These are phyloP conservation scores for Gossypium turneri DNA, from an alignment of 345 rosid genomes.

Conservation along the genomic window DNA sequence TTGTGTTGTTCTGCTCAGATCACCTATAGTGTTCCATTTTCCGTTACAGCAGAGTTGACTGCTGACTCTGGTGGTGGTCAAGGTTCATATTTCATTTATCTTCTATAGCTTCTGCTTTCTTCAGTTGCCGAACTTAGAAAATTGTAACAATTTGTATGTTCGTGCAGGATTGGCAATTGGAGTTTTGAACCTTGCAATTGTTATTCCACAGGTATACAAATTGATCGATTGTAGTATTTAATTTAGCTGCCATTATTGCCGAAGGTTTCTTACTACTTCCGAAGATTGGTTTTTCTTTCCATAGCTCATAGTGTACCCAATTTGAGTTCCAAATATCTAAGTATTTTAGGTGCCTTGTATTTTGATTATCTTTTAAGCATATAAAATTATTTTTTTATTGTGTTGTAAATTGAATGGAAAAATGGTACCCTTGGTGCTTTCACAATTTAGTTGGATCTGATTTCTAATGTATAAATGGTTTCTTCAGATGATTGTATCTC, in stretches of 20 bases:
- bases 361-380: background rate
- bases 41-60: slow-evolving; percentile 88
- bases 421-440: background rate
- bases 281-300: background rate
- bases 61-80: slow-evolving; percentile 97
- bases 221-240: background rate
- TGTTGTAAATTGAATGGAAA: slow-evolving; percentile 1
- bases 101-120: background rate
- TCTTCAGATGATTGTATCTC: slow-evolving; percentile 74
- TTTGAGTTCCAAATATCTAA: background rate
- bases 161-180: slow-evolving; percentile 91
- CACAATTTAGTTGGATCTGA: slow-evolving; percentile 14
- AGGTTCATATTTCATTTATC: slow-evolving; percentile 44
- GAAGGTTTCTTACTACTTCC: background rate
- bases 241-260: background rate
- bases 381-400: background rate
- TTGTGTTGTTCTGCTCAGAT: slow-evolving; percentile 46
- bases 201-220: slow-evolving; percentile 69
- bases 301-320: background rate
- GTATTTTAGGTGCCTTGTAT: background rate
- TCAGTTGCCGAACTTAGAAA: background rate
- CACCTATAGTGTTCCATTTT: slow-evolving; percentile 88
- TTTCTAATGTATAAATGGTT: slow-evolving; percentile 10
- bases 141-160: background rate
- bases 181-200: slow-evolving; percentile 90